A percentile compares a stretch with the other conserved stretches of the same genome.
These are phyloP conservation scores for Dentipellis fragilis DNA, from an alignment of 768 basidiomycete species.

Conservation along the genomic window DNA sequence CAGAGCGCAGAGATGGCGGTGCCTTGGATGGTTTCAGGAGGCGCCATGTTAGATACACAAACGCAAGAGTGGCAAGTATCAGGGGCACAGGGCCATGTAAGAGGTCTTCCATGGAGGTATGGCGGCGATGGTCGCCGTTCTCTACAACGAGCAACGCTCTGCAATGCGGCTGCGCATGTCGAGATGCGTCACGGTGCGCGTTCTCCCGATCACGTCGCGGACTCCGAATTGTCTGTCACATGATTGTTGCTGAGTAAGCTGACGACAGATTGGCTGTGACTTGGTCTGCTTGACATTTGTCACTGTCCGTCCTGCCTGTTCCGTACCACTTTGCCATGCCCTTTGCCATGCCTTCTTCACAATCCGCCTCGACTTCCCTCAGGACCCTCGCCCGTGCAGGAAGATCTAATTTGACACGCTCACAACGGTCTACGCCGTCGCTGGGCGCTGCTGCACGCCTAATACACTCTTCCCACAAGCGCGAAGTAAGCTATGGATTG, in stretches of 20 bases:
- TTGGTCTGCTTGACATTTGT: background rate
- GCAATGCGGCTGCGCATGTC: too few relatives aligned
- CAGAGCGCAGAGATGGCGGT: conserved; percentile 42
- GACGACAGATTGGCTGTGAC: too few relatives aligned
- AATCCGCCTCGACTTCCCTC: conserved; percentile 2
- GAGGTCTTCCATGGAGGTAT: background rate
- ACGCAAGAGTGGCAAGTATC: background rate
- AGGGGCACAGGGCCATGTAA: background rate
- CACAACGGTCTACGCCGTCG: too few relatives aligned
- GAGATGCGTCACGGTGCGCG: too few relatives aligned
- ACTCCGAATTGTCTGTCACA: too few relatives aligned
- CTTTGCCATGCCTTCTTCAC: background rate
- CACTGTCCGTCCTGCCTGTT: background rate
- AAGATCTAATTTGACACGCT: too few relatives aligned
- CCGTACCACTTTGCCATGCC: background rate
- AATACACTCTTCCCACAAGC: conserved; percentile 1
- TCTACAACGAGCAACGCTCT: background rate
- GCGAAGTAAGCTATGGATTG: conserved; percentile 1
- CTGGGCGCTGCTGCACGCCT: background rate
- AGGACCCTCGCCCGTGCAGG: background rate
- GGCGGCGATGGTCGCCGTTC: background rate
- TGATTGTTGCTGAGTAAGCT: too few relatives aligned
- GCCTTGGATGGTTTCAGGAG: background rate
- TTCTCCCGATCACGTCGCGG: too few relatives aligned
- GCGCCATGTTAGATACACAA: conserved; percentile 1